These are phyloP conservation scores for Ustilago trichophora DNA, from an alignment of 1,284 basidiomycete species.

Conservation along the genomic window DNA sequence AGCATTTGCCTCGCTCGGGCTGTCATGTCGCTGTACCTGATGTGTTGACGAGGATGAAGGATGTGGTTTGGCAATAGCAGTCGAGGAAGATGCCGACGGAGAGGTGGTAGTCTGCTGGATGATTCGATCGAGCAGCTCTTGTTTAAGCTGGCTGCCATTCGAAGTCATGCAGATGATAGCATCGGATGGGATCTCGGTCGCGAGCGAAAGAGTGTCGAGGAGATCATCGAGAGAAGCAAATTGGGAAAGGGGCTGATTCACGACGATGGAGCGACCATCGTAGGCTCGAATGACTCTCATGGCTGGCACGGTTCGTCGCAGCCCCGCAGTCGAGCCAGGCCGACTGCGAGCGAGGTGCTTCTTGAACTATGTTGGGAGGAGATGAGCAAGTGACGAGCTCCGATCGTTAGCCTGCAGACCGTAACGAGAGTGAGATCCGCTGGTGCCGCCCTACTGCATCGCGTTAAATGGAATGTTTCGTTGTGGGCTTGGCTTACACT, in stretches of 20 bases:
- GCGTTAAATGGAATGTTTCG: too few species aligned
- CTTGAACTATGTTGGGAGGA: too few species aligned
- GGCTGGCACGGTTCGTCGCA: background rate
- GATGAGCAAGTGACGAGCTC: too few species aligned
- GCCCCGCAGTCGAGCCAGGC: too few species aligned
- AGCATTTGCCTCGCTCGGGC: conserved; percentile 2
- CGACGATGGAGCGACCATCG: conserved; percentile 57
- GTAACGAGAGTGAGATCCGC: too few species aligned
- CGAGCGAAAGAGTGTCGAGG: conserved; percentile 61
- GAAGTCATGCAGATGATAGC: conserved; percentile 64
- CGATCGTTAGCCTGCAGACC: too few species aligned
- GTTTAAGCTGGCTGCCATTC: conserved; percentile 58
- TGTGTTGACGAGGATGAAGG: conserved; percentile 12
- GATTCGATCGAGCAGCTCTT: conserved; percentile 52
- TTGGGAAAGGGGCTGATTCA: conserved; percentile 57
- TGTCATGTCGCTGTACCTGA: too few species aligned
- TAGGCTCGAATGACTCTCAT: conserved; percentile 62
- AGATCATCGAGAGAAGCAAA: conserved; percentile 60
- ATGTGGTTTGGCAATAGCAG: conserved; percentile 1
- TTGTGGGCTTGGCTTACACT: too few species aligned
- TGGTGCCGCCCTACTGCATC: too few species aligned
- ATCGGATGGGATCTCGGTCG: conserved; percentile 60
- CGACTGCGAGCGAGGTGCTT: too few species aligned
- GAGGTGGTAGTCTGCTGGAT: conserved; percentile 16
- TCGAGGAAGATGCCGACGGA: conserved; percentile 14